Conservation (phyloP, 2,329 filamentous ascomycete species). For the Microcyclosporella mali region DNA sequence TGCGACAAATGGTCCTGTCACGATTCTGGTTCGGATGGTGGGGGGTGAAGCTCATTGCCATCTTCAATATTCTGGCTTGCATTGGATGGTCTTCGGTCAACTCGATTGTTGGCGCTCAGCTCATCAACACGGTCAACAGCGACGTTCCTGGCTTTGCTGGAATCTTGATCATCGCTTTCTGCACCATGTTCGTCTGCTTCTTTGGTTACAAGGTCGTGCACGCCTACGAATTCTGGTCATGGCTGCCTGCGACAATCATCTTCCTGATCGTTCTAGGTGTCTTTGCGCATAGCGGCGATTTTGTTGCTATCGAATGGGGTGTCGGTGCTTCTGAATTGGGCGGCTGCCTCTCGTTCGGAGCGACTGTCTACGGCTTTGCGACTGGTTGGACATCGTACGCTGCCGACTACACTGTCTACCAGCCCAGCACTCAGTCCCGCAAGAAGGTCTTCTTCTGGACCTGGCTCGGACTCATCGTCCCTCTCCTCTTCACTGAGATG, state of each 20-base stretch:
- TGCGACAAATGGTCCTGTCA: conserved; percentile 75
- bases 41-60: conserved; percentile 45
- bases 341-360: conserved; percentile 57
- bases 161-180: conserved; percentile 65
- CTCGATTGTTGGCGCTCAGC: conserved; percentile 70
- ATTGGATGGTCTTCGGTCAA: conserved; percentile 74
- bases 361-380: conserved; percentile 61
- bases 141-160: conserved; percentile 66
- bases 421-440: conserved; percentile 56
- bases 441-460: conserved; percentile 63
- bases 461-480: conserved; percentile 62
- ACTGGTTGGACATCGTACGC: conserved; percentile 70
- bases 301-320: conserved; percentile 55
- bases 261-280: conserved; percentile 65
- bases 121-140: conserved; percentile 66
- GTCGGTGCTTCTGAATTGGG: conserved; percentile 55
- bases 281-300: conserved; percentile 62
- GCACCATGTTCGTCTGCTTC: conserved; percentile 63
- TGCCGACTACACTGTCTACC: conserved; percentile 75
- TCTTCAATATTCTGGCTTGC: conserved; percentile 65
- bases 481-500: conserved; percentile 67
- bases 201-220: conserved; percentile 74
- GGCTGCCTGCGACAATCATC: conserved; percentile 66
- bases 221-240: conserved; percentile 67
- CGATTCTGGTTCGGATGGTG: conserved; percentile 64